Evolutionary conservation across 805 yeast genomes (phyloP).

Genomic region (Torulaspora gathmanii): DNA sequence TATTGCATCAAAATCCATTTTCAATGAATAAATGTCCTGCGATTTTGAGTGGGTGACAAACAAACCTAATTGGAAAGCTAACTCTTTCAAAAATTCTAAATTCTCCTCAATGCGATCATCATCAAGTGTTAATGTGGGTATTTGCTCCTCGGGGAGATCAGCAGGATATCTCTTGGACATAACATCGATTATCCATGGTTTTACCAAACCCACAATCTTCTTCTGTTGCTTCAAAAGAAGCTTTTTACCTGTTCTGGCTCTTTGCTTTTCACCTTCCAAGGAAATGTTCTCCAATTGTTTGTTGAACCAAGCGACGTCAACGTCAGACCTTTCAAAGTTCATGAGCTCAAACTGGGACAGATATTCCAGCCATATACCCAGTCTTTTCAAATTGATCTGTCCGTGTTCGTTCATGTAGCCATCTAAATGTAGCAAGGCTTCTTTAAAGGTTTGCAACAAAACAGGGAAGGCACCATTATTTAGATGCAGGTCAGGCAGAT

Average conservation of each 20-base stretch:
- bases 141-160: constrained; percentile 42
- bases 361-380: constrained; percentile 69
- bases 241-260: constrained; percentile 61
- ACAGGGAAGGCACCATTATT: constrained; percentile 97
- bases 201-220: constrained; percentile 55
- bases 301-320: constrained; percentile 90
- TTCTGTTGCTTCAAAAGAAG: constrained; percentile 67
- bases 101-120: constrained; percentile 40
- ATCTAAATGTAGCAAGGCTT: constrained; percentile 63
- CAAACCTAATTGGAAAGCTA: constrained; percentile 64
- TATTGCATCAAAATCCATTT: constrained; percentile 69
- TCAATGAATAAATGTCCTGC: constrained; percentile 51
- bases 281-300: constrained; percentile 76
- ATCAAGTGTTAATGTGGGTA: constrained; percentile 45
- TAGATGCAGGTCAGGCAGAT: constrained; percentile 86
- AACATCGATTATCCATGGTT: constrained; percentile 44
- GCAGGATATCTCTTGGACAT: constrained; percentile 31
- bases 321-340: constrained; percentile 76
- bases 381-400: constrained; percentile 65
- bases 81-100: constrained; percentile 54
- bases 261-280: constrained; percentile 62
- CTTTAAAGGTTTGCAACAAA: constrained; percentile 80
- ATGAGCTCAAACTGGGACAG: constrained; percentile 77
- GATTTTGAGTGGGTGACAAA: constrained; percentile 61
- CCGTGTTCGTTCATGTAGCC: constrained; percentile 87